Evolutionary conservation across 768 basidiomycete genomes (phyloP), one percentile per base, ranked within the genome.

Genomic region (Trametes cinnabarina): DNA sequence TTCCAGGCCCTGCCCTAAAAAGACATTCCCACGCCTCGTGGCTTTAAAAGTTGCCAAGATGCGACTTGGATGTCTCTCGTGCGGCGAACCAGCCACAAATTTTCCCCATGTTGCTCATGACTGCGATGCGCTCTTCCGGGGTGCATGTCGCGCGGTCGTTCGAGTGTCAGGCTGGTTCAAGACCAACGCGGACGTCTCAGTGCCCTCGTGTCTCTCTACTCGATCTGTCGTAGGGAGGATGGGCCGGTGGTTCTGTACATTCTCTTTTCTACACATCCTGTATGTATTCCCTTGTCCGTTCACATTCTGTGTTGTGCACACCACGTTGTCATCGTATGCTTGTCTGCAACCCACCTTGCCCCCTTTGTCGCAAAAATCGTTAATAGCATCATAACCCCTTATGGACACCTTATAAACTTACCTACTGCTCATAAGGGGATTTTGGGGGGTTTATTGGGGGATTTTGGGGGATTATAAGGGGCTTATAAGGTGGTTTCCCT

Each of bases 71-170:
- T 69, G n/a, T 72, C 67, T 73, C 75, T 77, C 54, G 90, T 92
- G 90, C 90, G 90, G 90, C 90, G 77, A 78, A 90, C 84, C 86
- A 85, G 83, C 83, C 80, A 81, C 79, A 64, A 32, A 71, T 69
- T 74, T 88, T 87, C 86, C 90, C 89, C 82, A 82, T 88, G 90
- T 92, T 92, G 90, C 90, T 92, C 90, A 86, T 88, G 77, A 79
- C 82, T 76, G 85, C 79, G 71, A 43, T 58, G 54, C 57, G 49
- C 48, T 76, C 72, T 63, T 17, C 37, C 30, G 6, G 43, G 25
- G 23, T 26, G 43, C 57, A 60, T 50, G 43, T 67, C 69, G 88
- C 78, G 86, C 83, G 80, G 86, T 78, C 72, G 88, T 91, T 90
- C 71, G 90, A 92, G 90, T 90, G 90, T 92, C 90, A 90, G 78